Conservation (phyloP, 768 basidiomycete species). For the Sarcodon aspratus region DNA sequence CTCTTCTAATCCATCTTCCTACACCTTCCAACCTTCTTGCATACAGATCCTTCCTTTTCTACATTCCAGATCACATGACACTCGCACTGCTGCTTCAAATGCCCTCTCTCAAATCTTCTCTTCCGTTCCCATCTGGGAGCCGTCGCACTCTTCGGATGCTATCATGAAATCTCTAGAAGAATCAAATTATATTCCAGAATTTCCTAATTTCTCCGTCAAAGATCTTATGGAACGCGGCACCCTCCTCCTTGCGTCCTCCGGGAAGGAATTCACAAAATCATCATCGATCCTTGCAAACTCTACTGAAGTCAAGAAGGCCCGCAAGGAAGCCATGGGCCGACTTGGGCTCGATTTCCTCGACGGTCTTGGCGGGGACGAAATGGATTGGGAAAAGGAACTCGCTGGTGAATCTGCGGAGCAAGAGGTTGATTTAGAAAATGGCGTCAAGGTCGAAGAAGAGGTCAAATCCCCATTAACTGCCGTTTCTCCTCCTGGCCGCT, state of each 20-base stretch:
- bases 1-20: neutral
- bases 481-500: conserved; percentile 27
- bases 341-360: conserved; percentile 84
- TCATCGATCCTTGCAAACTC: conserved; percentile 60
- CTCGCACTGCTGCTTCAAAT: conserved; percentile 79
- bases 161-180: conserved; percentile 18
- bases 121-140: conserved; percentile 72
- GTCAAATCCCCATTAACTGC: conserved; percentile 12
- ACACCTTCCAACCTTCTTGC: neutral
- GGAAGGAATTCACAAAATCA: conserved; percentile 81
- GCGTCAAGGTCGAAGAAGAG: conserved; percentile 28
- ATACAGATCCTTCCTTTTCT: conserved; percentile 79
- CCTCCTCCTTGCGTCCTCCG: conserved; percentile 82
- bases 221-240: conserved; percentile 68
- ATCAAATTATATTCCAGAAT: conserved; percentile 34
- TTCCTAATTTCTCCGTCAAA: conserved; percentile 65
- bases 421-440: conserved; percentile 23
- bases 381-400: conserved; percentile 80
- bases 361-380: conserved; percentile 59
- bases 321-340: conserved; percentile 81
- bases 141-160: conserved; percentile 10
- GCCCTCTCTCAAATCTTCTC: conserved; percentile 84
- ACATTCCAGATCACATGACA: conserved; percentile 87
- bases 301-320: conserved; percentile 76
- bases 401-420: conserved; percentile 41